Evolutionary conservation across 176 grass and related monocot species (phyloP).

Genomic region (Eleusine indica): DNA sequence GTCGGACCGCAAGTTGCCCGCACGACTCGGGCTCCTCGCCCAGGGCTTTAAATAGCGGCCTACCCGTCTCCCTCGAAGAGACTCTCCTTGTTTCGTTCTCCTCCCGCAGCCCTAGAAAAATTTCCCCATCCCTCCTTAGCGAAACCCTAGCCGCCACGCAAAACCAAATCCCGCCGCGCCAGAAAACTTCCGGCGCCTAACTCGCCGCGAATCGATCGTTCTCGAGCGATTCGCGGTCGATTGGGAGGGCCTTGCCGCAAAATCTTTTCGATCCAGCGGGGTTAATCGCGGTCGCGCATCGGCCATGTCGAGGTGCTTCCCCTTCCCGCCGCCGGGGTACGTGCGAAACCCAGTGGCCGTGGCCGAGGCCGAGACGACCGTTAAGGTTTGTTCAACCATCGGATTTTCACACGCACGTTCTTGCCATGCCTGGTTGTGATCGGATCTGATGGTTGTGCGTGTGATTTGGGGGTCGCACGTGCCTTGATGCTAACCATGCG

Average conservation of each 20-base stretch:
- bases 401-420: conserved; percentile 67
- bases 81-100: neutral
- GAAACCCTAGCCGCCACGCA: conserved; percentile 67
- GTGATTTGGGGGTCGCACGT: conserved; percentile 43
- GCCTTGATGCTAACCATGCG: conserved; percentile 2
- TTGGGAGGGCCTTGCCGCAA: neutral
- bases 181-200: neutral
- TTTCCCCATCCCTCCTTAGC: neutral
- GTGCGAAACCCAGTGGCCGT: conserved; percentile 55
- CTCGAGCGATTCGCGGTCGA: conserved; percentile 30
- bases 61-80: neutral
- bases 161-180: conserved; percentile 47
- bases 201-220: conserved; percentile 28
- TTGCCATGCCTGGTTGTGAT: conserved; percentile 44
- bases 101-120: neutral
- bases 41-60: conserved; percentile 37
- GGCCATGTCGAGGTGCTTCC: conserved; percentile 68
- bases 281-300: conserved; percentile 21
- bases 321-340: conserved; percentile 61
- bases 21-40: conserved; percentile 39
- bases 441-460: conserved; percentile 55
- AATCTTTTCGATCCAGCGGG: neutral
- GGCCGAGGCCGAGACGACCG: conserved; percentile 50
- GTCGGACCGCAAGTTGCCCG: conserved; percentile 33
- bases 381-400: conserved; percentile 69